A percentile compares a stretch with the other conserved stretches of the same genome.
These are phyloP conservation scores for Paragyromitra xinjiangensis DNA, from an alignment of 495 filamentous ascomycete species.

Conservation along the genomic window DNA sequence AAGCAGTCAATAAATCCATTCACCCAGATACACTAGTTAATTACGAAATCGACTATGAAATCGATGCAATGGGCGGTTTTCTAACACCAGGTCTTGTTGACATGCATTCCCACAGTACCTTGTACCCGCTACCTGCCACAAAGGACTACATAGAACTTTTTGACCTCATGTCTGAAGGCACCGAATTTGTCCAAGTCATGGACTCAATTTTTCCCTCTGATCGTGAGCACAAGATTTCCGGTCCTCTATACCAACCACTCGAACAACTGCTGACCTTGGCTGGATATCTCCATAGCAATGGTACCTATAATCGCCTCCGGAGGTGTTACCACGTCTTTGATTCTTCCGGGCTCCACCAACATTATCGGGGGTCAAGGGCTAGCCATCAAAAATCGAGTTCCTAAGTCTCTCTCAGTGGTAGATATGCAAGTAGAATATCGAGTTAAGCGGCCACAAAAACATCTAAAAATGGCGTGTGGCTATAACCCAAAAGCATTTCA, in stretches of 20 bases:
- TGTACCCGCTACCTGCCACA: constrained; percentile 52
- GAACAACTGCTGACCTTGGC: background rate
- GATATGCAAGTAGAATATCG: constrained; percentile 63
- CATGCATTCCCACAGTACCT: constrained; percentile 69
- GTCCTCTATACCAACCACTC: background rate
- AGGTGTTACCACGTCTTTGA: constrained; percentile 72
- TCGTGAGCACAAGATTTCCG: constrained; percentile 58
- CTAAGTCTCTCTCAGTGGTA: constrained; percentile 55
- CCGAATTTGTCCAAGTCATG: constrained; percentile 29
- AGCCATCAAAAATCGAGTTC: constrained; percentile 66
- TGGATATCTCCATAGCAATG: constrained; percentile 59
- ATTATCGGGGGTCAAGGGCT: constrained; percentile 74
- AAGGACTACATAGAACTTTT: constrained; percentile 52
- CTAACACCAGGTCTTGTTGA: constrained; percentile 72
- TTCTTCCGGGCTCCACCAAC: constrained; percentile 71
- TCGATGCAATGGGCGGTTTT: constrained; percentile 66
- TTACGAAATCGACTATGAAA: constrained; percentile 61
- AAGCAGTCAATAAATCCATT: background rate
- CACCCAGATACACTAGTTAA: constrained; percentile 33
- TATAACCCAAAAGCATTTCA: constrained; percentile 64
- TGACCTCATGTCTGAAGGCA: constrained; percentile 49
- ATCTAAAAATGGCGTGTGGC: constrained; percentile 78
- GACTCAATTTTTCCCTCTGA: constrained; percentile 20
- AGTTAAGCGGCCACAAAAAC: constrained; percentile 56
- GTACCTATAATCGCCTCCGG: constrained; percentile 70